Base-by-base conservation (phyloP, 2,329 filamentous ascomycete species). In the Diplodia mutila region DNA sequence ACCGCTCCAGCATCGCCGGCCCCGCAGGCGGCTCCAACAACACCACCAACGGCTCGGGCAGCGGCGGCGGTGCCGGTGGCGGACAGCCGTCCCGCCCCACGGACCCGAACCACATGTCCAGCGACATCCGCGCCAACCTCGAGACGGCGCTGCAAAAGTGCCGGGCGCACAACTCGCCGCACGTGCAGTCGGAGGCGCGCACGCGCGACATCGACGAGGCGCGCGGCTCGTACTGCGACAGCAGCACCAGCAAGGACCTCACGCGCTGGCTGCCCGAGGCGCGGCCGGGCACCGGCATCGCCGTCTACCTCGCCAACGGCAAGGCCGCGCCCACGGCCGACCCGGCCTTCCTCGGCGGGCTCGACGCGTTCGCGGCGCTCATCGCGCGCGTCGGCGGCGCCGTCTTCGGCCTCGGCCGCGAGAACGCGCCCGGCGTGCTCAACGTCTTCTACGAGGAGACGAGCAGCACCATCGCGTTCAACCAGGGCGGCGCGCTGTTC, bases 191-290 rank as follows among this genome's bases (percentile, higher is more conserved):
- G 3, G 87, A 88, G 25, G 92, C 92, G 0, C 82, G 87, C 65
- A 90, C 91, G 42, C 89, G 88, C 69, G 82, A 89, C 61, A 89
- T 97, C 71, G 91, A 91, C 75, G 93, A 97, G 77, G 75, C 75
- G 8, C 91, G 92, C 72, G 87, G 90, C 48, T 91, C 91, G 0
- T 97, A 97, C 80, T 97, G 94, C 77, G 94, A 97, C 80, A 86
- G 88, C 71, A 90, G 83, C 27, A 88, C 91, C 1, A 88, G 87
- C 0, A 88, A 93, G 67, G 89, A 97, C 77, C 87, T 97, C 12
- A 49, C 37, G 25, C 52, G 53, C 39, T 68, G 67, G 67, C 42
- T 57, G 27, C 18, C 42, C 34, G 34, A 37, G n/a, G 48, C 39
- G 6, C 23, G 51, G n/a, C 27, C 49, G 12, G 27, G 9, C 11